A percentile compares a stretch with the other conserved stretches of the same genome.
phyloP scores from a whole-genome alignment of 768 basidiomycete genomes.

The Melanogaster broomeanus region DNA sequence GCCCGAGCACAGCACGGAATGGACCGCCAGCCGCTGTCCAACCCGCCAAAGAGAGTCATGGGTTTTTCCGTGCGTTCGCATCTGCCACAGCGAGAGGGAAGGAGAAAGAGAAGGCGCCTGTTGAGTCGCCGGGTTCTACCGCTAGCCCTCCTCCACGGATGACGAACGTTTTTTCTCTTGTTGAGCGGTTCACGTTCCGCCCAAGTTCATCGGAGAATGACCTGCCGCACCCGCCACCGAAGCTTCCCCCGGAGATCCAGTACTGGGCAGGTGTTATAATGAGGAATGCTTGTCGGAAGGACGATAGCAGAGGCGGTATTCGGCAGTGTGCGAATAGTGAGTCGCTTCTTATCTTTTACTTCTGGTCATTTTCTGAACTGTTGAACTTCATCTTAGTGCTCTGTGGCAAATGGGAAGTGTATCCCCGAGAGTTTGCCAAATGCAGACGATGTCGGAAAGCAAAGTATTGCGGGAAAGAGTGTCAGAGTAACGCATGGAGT shows the following conservation, averaged over 20 bases:
- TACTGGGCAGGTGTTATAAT: slow-evolving; percentile 99
- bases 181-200: slow-evolving; percentile 95
- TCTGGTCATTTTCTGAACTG: slow-evolving; percentile 2
- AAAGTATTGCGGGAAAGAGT: slow-evolving; percentile 98
- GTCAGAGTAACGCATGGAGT: slow-evolving; percentile 95
- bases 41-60: slow-evolving; percentile 34
- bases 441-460: slow-evolving; percentile 95
- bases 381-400: slow-evolving; percentile 56
- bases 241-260: slow-evolving; percentile 87
- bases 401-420: slow-evolving; percentile 93
- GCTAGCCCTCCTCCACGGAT: slow-evolving; percentile 40
- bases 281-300: slow-evolving; percentile 98
- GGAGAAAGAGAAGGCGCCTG: slow-evolving; percentile 44
- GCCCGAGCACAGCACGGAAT: slow-evolving; percentile 24
- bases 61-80: slow-evolving; percentile 50
- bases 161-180: slow-evolving; percentile 94
- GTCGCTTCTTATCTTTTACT: slow-evolving; percentile 28
- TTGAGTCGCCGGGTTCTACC: slow-evolving; percentile 21
- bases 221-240: slow-evolving; percentile 65
- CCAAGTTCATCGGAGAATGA: slow-evolving; percentile 82
- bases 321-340: slow-evolving; percentile 96
- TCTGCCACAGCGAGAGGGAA: slow-evolving; percentile 47
- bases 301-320: slow-evolving; percentile 89
- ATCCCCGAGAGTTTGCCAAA: slow-evolving; percentile 95
- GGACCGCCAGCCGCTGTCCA: slow-evolving; percentile 6